phyloP scores from a whole-genome alignment of 2,329 filamentous ascomycete genomes.

The Metarhizium album region DNA sequence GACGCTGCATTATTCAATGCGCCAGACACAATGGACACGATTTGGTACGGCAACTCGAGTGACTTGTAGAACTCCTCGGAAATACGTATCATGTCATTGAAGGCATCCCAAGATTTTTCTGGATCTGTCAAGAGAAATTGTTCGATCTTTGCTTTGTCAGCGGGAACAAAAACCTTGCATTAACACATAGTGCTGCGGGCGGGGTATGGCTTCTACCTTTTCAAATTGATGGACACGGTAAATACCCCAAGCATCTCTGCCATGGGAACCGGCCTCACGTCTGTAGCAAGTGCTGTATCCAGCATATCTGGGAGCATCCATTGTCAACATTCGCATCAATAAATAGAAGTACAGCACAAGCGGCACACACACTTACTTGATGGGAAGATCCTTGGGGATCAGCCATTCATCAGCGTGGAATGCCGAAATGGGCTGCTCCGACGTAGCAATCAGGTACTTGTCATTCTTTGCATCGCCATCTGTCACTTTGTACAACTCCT shows the following conservation, averaged over 20 bases:
- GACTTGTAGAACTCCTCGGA: slow-evolving; percentile 95
- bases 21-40: slow-evolving; percentile 92
- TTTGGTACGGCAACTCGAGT: slow-evolving; percentile 77
- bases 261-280: slow-evolving; percentile 78
- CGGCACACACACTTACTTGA: slow-evolving; percentile 46
- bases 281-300: slow-evolving; percentile 94
- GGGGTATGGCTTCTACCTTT: slow-evolving; percentile 43
- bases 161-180: background rate
- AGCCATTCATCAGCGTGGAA: slow-evolving; percentile 94
- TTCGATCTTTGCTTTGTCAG: slow-evolving; percentile 38
- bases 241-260: slow-evolving; percentile 92
- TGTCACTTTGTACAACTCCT: slow-evolving; percentile 95
- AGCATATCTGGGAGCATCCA: slow-evolving; percentile 55
- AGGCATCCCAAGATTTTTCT: slow-evolving; percentile 84
- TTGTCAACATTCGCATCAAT: background rate
- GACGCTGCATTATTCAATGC: slow-evolving; percentile 67
- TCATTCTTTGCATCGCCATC: slow-evolving; percentile 79
- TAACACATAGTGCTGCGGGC: background rate
- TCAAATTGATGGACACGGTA: slow-evolving; percentile 98
- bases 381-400: slow-evolving; percentile 69
- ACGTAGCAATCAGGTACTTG: slow-evolving; percentile 71
- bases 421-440: slow-evolving; percentile 88
- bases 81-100: slow-evolving; percentile 82
- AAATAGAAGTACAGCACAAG: background rate
- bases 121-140: slow-evolving; percentile 75